A percentile compares a stretch with the other conserved stretches of the same genome.
Evolutionary conservation across 2,329 filamentous ascomycete species (phyloP).

Genomic region (Alternaria viburni): DNA sequence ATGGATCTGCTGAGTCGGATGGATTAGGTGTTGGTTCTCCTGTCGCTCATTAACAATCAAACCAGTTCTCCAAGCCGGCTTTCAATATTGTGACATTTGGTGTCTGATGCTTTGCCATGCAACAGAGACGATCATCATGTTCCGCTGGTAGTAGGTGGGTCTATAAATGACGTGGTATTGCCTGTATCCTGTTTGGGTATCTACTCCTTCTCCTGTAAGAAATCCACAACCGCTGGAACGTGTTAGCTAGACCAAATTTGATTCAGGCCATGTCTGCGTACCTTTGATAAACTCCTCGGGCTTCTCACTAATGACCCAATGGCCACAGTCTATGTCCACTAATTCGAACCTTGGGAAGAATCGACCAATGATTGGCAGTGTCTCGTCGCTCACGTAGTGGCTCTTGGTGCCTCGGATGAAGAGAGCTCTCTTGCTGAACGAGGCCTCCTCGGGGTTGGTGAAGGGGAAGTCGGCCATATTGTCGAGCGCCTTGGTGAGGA

Average conservation of each 20-base stretch:
- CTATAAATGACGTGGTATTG: neutral
- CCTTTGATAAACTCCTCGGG: slow-evolving; percentile 78
- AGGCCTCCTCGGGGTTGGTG: slow-evolving; percentile 69
- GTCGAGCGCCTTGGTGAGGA: slow-evolving; percentile 70
- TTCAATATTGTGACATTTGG: neutral
- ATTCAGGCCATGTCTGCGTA: slow-evolving; percentile 48
- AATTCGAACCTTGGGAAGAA: slow-evolving; percentile 83
- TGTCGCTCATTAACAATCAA: neutral
- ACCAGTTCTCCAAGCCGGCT: neutral
- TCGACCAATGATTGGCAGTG: slow-evolving; percentile 75
- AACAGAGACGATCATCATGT: neutral
- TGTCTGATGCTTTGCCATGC: neutral
- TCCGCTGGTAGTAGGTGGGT: neutral
- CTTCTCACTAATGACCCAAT: slow-evolving; percentile 91
- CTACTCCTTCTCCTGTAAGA: slow-evolving; percentile 60
- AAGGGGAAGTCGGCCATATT: slow-evolving; percentile 90
- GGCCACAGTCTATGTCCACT: slow-evolving; percentile 76
- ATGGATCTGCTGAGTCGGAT: neutral
- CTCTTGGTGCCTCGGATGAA: slow-evolving; percentile 80
- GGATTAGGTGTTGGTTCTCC: neutral
- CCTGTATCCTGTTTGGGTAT: slow-evolving; percentile 3
- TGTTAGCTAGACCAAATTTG: neutral
- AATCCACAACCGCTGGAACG: slow-evolving; percentile 67
- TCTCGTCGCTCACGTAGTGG: slow-evolving; percentile 81
- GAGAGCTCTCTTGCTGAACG: slow-evolving; percentile 78